Evolutionary conservation across 129 eudicot genomes (phyloP).

Genomic region (Escallonia herrerae): DNA sequence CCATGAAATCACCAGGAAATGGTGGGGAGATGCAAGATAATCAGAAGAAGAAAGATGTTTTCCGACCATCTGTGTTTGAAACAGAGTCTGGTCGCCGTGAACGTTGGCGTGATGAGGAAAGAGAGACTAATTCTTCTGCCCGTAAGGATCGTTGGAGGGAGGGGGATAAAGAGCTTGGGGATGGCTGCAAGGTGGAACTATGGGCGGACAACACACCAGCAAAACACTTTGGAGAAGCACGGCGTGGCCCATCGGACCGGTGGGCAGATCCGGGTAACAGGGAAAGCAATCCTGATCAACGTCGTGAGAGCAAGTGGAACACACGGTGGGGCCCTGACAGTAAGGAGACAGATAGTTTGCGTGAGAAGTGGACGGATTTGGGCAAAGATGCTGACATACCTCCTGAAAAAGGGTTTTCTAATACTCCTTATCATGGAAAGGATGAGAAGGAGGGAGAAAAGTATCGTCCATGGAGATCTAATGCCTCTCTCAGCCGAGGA

Average conservation of each 20-base stretch:
- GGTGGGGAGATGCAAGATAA: constrained; percentile 37
- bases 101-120: constrained; percentile 96
- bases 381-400: constrained; percentile 48
- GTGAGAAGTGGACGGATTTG: constrained; percentile 49
- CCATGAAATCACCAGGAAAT: constrained; percentile 44
- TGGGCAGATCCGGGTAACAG: constrained; percentile 57
- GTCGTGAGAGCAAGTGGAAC: constrained; percentile 93
- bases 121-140: constrained; percentile 57
- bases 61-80: constrained; percentile 73
- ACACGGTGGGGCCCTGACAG: constrained; percentile 82
- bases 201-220: constrained; percentile 56
- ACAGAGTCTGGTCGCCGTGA: constrained; percentile 69
- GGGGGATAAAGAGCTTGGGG: constrained; percentile 65
- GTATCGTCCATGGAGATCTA: constrained; percentile 89
- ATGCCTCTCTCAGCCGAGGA: constrained; percentile 55
- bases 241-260: constrained; percentile 55
- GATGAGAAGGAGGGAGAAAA: constrained; percentile 76
- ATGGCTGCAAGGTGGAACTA: constrained; percentile 63
- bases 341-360: constrained; percentile 47
- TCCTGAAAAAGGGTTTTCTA: constrained; percentile 46
- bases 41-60: constrained; percentile 80
- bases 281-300: constrained; percentile 61
- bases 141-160: constrained; percentile 89
- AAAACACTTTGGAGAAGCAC: constrained; percentile 61
- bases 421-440: constrained; percentile 34